phyloP scores from a whole-genome alignment of 257 asterid genomes.

The Nicotiana attenuata region DNA sequence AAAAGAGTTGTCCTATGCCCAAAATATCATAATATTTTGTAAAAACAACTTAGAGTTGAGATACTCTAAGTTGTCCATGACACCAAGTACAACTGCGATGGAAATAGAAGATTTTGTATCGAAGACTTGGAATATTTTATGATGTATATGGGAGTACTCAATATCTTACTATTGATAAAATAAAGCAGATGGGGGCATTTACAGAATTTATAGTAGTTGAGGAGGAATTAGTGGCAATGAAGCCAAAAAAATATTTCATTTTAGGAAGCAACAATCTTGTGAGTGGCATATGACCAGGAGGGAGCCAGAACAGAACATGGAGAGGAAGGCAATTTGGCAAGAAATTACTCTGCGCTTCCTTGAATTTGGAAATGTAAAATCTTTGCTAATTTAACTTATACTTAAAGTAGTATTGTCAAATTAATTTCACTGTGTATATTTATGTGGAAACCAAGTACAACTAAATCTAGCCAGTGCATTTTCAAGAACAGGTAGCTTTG shows the following conservation, averaged over 20 bases:
- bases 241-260: slow-evolving; percentile 43
- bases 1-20: too few relatives aligned
- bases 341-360: not conserved
- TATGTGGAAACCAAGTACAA: not conserved
- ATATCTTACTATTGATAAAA: slow-evolving; percentile 17
- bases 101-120: slow-evolving; percentile 26
- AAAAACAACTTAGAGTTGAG: too few relatives aligned
- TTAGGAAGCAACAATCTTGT: slow-evolving; percentile 55
- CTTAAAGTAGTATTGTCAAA: not conserved
- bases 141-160: slow-evolving; percentile 57
- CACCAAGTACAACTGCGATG: slow-evolving; percentile 21
- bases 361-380: not conserved
- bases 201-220: slow-evolving; percentile 44
- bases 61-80: too few relatives aligned
- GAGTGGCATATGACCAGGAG: slow-evolving; percentile 24
- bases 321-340: not conserved
- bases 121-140: slow-evolving; percentile 34
- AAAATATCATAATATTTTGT: too few relatives aligned
- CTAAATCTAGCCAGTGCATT: not conserved
- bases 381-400: not conserved
- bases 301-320: not conserved
- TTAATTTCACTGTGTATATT: not conserved
- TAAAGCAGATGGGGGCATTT: slow-evolving; percentile 40
- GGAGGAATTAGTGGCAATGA: slow-evolving; percentile 39
- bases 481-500: not conserved